Base-by-base conservation (phyloP, 352 stramenopile species). In the Pythium pyrilobum region DNA sequence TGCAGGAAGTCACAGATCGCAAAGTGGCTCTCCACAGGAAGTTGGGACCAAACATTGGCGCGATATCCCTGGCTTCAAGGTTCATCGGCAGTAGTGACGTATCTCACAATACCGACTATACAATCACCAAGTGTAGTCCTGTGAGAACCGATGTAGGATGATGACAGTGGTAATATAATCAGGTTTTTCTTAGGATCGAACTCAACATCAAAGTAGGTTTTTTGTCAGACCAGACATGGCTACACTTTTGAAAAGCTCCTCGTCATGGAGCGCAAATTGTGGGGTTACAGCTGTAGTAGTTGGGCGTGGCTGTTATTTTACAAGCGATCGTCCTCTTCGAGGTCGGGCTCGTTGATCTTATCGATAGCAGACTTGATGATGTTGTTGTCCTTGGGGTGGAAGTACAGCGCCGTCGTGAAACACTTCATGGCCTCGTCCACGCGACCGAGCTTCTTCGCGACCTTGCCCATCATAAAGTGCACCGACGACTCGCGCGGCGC, bases 351-450 rank as follows among this genome's bases (percentile, higher is more conserved):
- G 57, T 91, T 81, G 63, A 92, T 85, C 58, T 89, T 86, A 63
- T 98, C 95, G 52, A 99, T 98, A 27, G 95, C 93, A 24, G 83
- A 71, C 66, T 98, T 98, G 71, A 99, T 97, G 21, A 98, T 65
- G 64, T 98, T 96, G 57, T 95, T 97, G 77, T 98, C 96, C 69
- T 99, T 99, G 6, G 94, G 96, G 61, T 98, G 89, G 51, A 98
- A 91, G 70, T 98, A 96, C 31, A 98, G 73, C 5, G 96, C 96
- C 32, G 88, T 96, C 37, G 96, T 97, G 64, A 98, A 98, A 67
- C 92, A 96, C 43, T 85, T 79, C 88, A 99, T 96, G 4, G 96
- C 96, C 42, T 98, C 85, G 41, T 98, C 92, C 20, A 82, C 58
- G 11, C 78, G 77, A 5, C 95, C 95, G n/a, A 92, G 70, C 40